phyloP scores from a whole-genome alignment of 176 grass and related monocot genomes.

The Elaeis guineensis region DNA sequence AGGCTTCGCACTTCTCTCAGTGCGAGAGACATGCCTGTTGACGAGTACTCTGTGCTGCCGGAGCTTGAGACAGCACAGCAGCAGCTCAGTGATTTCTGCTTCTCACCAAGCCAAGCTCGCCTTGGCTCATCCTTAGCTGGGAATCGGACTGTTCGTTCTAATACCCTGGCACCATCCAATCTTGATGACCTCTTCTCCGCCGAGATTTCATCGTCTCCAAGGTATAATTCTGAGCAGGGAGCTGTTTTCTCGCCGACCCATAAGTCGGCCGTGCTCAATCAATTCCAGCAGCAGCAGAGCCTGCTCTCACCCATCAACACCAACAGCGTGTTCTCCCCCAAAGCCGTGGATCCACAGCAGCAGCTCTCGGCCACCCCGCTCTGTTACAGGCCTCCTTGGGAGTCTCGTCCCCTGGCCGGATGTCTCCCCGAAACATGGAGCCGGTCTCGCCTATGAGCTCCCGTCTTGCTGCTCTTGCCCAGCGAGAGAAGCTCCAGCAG shows the following conservation, averaged over 20 bases:
- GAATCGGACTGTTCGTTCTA: slow-evolving; percentile 29
- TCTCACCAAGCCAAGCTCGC: slow-evolving; percentile 25
- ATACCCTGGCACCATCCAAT: slow-evolving; percentile 39
- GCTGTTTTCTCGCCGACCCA: slow-evolving; percentile 56
- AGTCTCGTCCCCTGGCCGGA: slow-evolving; percentile 36
- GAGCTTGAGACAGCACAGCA: slow-evolving; percentile 51
- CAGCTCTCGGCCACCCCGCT: slow-evolving; percentile 16
- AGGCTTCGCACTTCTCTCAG: slow-evolving; percentile 59
- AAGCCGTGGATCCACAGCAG: slow-evolving; percentile 5
- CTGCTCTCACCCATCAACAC: slow-evolving; percentile 70
- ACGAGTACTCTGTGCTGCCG: slow-evolving; percentile 37
- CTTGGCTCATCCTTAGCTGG: slow-evolving; percentile 18
- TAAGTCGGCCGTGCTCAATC: slow-evolving; percentile 69
- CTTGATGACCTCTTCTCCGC: slow-evolving; percentile 67
- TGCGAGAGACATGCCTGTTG: slow-evolving; percentile 54
- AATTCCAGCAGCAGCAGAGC: slow-evolving; percentile 15
- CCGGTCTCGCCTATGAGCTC: slow-evolving; percentile 48
- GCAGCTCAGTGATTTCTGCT: slow-evolving; percentile 48
- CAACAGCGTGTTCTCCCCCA: slow-evolving; percentile 54
- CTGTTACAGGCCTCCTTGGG: slow-evolving; percentile 38
- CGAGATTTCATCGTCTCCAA: slow-evolving; percentile 50
- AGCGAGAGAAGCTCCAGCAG: slow-evolving; percentile 49
- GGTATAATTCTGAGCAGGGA: slow-evolving; percentile 63
- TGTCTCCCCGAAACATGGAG: slow-evolving; percentile 61
- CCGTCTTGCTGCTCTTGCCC: slow-evolving; percentile 32